A percentile compares a stretch with the other conserved stretches of the same genome.
Evolutionary conservation across 2,329 filamentous ascomycete species (phyloP).

Genomic region (Fusarium ramigenum): DNA sequence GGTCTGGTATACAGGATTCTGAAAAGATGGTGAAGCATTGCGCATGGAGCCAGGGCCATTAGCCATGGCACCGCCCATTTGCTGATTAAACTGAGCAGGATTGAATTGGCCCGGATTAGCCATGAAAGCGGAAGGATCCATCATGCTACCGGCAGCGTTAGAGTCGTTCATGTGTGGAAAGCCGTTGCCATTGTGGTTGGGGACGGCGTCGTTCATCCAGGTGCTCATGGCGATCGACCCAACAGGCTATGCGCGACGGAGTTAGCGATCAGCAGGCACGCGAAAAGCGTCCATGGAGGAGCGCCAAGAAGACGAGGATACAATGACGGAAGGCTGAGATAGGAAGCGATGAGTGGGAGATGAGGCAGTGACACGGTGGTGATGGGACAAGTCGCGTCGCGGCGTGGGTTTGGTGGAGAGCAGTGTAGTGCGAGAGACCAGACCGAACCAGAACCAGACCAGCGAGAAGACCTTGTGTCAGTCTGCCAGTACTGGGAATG

Average conservation of each 20-base stretch:
- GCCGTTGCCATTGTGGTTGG: constrained; percentile 76
- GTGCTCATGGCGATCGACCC: constrained; percentile 70
- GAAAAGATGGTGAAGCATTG: constrained; percentile 81
- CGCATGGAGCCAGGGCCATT: constrained; percentile 84
- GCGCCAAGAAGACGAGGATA: constrained; percentile 44
- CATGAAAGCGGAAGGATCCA: constrained; percentile 73
- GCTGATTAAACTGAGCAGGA: constrained; percentile 65
- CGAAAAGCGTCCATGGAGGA: constrained; percentile 53
- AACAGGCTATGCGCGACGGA: constrained; percentile 54
- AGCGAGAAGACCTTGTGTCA: constrained; percentile 38
- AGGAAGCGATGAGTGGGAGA: constrained; percentile 47
- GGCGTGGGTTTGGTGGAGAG: constrained; percentile 53
- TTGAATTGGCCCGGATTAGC: constrained; percentile 69
- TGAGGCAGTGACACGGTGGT: constrained; percentile 60
- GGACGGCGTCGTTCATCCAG: constrained; percentile 77
- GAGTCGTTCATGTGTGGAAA: constrained; percentile 72
- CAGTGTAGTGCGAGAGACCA: constrained; percentile 48
- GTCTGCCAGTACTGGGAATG: constrained; percentile 31
- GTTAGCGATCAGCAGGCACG: constrained; percentile 57
- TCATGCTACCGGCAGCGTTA: constrained; percentile 66
- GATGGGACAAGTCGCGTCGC: constrained; percentile 56
- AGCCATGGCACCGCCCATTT: constrained; percentile 71
- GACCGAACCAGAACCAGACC: constrained; percentile 30
- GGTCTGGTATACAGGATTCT: constrained; percentile 82
- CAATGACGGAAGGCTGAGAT: constrained; percentile 50